Base-by-base conservation (phyloP, 2,329 filamentous ascomycete genomes). In the Exophiala xenobiotica region DNA sequence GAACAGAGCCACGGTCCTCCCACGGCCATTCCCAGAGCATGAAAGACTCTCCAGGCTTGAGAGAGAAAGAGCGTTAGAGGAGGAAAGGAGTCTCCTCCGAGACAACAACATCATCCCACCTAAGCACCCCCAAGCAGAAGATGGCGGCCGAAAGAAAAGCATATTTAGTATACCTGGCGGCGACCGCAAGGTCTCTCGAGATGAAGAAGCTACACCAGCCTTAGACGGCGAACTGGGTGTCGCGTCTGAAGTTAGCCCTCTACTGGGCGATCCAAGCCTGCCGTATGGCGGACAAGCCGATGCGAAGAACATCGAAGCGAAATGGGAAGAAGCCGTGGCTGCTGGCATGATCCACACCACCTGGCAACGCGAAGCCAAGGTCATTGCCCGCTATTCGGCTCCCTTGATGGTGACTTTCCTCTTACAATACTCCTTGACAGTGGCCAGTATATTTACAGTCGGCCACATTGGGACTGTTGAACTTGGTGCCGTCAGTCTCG, bases 351-450 rank as follows among this genome's bases (percentile, higher is more conserved):
- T 97, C 59, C 85, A 86, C 46, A 96, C 91, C 3, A 95, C 90
- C 4, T 97, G 91, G 90, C 85, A 87, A 68, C 83, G 91, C 56
- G 92, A 97, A 74, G 78, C 87, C 35, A 90, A 91, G 72, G 90
- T 90, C 1, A 78, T 97, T 33, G 73, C 79, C 23, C 77, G 79
- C 56, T 91, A 91, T 66, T 85, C 87, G 2, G 74, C 78, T 23
- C 87, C 87, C 1, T 72, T 92, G 44, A 81, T 90, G 53, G 64
- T 85, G 20, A 91, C 88, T 0, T 92, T 91, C 63, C 58, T 90
- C 45, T 75, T 93, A 24, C 88, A 93, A 67, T 92, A 92, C 67
- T 91, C 87, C 24, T 79, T 93, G 64, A 91, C 87, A n/a, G 85
- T 91, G 33, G 82, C 87, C 0, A 87, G 85, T 65, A 83, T 92